Conservation (phyloP, 1,284 basidiomycete species). For the Bondarzewia mesenterica region DNA sequence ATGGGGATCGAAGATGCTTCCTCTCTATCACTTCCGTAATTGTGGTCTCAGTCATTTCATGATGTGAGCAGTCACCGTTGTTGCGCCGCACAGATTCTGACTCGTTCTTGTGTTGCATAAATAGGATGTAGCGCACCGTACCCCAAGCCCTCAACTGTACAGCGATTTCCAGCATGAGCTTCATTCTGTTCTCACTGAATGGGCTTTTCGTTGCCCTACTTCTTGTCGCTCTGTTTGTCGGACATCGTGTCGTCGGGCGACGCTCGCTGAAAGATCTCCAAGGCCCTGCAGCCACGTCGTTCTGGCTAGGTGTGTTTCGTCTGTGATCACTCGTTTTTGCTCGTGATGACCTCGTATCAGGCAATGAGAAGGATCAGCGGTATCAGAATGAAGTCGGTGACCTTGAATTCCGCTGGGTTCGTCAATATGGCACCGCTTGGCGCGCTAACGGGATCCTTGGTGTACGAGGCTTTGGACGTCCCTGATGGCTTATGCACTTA, state of each 20-base stretch:
- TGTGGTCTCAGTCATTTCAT: too few species aligned
- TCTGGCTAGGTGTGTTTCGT: conserved; percentile 5
- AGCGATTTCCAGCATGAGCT: too few species aligned
- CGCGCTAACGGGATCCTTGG: conserved; percentile 18
- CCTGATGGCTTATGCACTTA: background rate
- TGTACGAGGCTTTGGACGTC: conserved; percentile 12
- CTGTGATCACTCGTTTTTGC: too few species aligned
- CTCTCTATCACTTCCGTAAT: too few species aligned
- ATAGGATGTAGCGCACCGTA: background rate
- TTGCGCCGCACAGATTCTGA: too few species aligned
- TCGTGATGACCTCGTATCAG: conserved; percentile 10
- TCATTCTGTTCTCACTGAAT: background rate
- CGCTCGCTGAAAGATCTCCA: conserved; percentile 3
- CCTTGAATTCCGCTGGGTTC: conserved; percentile 20
- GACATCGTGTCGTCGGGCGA: background rate
- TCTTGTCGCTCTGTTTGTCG: background rate
- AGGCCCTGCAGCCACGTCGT: conserved; percentile 7
- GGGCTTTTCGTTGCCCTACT: background rate
- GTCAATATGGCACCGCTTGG: conserved; percentile 25
- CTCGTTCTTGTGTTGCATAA: too few species aligned
- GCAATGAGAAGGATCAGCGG: conserved; percentile 14
- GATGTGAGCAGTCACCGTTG: too few species aligned
- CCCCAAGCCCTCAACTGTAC: background rate
- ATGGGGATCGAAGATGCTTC: too few species aligned
- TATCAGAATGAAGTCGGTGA: conserved; percentile 24